These are phyloP conservation scores for Saccharomyces hybrid DNA, from an alignment of 1,139 yeast species.

Conservation along the genomic window DNA sequence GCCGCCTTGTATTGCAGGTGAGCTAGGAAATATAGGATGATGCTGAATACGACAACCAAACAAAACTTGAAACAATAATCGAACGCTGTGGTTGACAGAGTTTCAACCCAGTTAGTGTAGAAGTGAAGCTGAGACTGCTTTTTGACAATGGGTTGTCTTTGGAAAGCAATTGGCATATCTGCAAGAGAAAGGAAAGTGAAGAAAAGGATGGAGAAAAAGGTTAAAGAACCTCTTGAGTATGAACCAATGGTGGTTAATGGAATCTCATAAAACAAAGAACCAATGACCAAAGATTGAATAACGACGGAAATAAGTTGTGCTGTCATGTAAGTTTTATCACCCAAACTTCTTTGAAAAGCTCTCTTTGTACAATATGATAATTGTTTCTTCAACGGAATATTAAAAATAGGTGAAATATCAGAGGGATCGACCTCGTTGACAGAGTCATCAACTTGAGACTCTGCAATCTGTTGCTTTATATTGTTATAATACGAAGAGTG, in stretches of 20 bases:
- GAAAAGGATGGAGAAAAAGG: conserved; percentile 45
- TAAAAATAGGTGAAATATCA: conserved; percentile 33
- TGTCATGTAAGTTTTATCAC: conserved; percentile 40
- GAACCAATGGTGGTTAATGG: conserved; percentile 39
- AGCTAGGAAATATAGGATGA: too few relatives aligned
- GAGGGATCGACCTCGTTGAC: conserved; percentile 29
- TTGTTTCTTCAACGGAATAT: conserved; percentile 35
- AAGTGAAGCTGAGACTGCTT: conserved; percentile 44
- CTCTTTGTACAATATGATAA: conserved; percentile 36
- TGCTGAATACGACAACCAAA: conserved; percentile 20
- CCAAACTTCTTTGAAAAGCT: conserved; percentile 39
- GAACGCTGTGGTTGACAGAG: conserved; percentile 37
- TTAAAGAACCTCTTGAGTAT: conserved; percentile 45
- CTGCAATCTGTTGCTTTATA: conserved; percentile 31
- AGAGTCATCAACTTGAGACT: not conserved
- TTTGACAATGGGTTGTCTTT: conserved; percentile 39
- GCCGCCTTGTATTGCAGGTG: too few relatives aligned
- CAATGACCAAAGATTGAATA: conserved; percentile 41
- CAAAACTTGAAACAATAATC: conserved; percentile 39
- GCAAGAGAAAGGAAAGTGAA: conserved; percentile 44
- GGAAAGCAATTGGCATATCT: conserved; percentile 41
- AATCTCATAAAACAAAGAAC: conserved; percentile 43
- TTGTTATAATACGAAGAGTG: conserved; percentile 39
- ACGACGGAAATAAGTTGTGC: conserved; percentile 39
- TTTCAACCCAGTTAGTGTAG: conserved; percentile 45